phyloP scores from a whole-genome alignment of 1,139 yeast genomes.

The Hyphopichia buzzinii region DNA sequence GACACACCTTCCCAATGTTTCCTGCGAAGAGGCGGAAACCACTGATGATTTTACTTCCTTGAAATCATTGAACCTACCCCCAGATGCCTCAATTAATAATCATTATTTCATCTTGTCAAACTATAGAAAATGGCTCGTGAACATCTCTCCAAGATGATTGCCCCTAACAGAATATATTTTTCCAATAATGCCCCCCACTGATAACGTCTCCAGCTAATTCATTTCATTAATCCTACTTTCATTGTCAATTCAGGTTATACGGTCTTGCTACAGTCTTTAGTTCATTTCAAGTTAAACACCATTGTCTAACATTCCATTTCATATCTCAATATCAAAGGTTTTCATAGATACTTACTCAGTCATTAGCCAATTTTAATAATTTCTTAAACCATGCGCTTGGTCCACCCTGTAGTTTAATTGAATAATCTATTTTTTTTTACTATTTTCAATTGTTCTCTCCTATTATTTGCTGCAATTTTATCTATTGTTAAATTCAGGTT shows the following conservation, averaged over 20 bases:
- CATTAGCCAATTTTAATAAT: neutral
- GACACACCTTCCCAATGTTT: constrained; percentile 8
- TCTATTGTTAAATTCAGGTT: neutral
- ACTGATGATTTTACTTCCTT: constrained; percentile 1
- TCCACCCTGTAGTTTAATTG: neutral
- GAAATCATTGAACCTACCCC: constrained; percentile 2
- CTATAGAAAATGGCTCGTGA: constrained; percentile 28
- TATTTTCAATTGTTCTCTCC: neutral
- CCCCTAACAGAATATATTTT: too few relatives aligned
- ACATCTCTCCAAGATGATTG: constrained; percentile 15
- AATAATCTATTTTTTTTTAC: too few relatives aligned
- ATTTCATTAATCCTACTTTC: neutral
- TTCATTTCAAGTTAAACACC: too few relatives aligned
- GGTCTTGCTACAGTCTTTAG: neutral
- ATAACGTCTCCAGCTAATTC: neutral
- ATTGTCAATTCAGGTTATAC: neutral
- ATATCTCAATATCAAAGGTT: too few relatives aligned
- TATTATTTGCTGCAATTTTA: neutral
- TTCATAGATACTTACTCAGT: too few relatives aligned
- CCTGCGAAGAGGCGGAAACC: constrained; percentile 7
- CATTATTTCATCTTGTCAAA: constrained; percentile 21
- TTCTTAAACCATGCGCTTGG: neutral
- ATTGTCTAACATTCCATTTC: too few relatives aligned
- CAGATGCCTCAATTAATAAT: constrained; percentile 8
- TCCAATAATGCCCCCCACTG: neutral